These are phyloP conservation scores for Lachancea waltii DNA, from an alignment of 805 yeast species.

Conservation along the genomic window DNA sequence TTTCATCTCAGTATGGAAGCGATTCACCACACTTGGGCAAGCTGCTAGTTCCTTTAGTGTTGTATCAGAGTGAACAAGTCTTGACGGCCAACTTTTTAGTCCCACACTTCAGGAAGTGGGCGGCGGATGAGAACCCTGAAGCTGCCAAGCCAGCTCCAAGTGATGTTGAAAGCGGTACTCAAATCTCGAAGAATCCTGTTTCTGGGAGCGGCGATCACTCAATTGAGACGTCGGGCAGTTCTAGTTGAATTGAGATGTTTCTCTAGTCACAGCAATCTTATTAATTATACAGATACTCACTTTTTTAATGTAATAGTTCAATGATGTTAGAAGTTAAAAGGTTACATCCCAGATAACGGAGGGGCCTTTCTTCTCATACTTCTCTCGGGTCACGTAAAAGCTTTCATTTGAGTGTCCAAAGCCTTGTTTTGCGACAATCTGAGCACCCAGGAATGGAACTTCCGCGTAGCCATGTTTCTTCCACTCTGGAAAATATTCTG, in stretches of 20 bases:
- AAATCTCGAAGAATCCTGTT: not conserved
- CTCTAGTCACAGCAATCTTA: too few species aligned
- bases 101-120: conserved; percentile 64
- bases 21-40: conserved; percentile 56
- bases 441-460: conserved; percentile 76
- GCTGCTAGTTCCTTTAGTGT: conserved; percentile 71
- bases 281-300: not conserved
- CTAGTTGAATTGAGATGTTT: too few species aligned
- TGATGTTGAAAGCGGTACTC: not conserved
- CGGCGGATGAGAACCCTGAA: conserved; percentile 2
- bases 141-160: not conserved
- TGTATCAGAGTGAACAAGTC: conserved; percentile 85
- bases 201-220: not conserved
- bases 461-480: conserved; percentile 73
- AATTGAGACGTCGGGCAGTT: too few species aligned
- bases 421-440: conserved; percentile 79
- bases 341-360: conserved; percentile 67
- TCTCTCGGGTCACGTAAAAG: conserved; percentile 59
- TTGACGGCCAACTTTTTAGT: conserved; percentile 71
- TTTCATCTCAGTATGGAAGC: conserved; percentile 74
- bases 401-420: conserved; percentile 61
- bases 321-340: too few species aligned
- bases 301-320: too few species aligned
- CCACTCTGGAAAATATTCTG: conserved; percentile 96
- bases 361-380: conserved; percentile 77